Evolutionary conservation across 2,329 filamentous ascomycete species (phyloP).

Genomic region (Talaromyces sp.): DNA sequence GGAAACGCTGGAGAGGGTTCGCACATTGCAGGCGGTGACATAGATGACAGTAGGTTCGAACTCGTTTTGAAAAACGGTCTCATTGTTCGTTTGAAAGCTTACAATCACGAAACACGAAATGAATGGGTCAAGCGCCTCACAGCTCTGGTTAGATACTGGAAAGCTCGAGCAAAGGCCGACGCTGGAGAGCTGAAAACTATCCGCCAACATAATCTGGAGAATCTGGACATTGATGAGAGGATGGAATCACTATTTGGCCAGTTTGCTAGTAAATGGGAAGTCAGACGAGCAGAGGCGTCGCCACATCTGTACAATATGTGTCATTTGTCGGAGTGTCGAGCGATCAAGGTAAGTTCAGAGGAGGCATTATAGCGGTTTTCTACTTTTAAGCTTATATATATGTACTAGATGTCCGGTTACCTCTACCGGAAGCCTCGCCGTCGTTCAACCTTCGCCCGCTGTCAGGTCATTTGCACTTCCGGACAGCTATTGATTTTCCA

Average conservation of each 20-base stretch:
- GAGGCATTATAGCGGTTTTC: neutral
- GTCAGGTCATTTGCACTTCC: slow-evolving; percentile 55
- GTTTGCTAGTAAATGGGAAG: slow-evolving; percentile 64
- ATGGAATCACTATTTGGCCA: slow-evolving; percentile 61
- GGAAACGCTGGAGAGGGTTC: neutral
- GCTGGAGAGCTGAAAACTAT: slow-evolving; percentile 54
- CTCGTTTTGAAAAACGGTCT: slow-evolving; percentile 58
- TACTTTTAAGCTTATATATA: neutral
- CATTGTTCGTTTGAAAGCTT: slow-evolving; percentile 57
- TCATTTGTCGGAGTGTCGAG: slow-evolving; percentile 57
- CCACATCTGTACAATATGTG: slow-evolving; percentile 64
- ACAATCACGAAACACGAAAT: slow-evolving; percentile 52
- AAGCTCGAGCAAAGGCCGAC: slow-evolving; percentile 51
- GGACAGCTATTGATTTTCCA: slow-evolving; percentile 60
- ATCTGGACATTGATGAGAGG: slow-evolving; percentile 60
- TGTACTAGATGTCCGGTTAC: slow-evolving; percentile 50
- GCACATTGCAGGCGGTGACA: slow-evolving; percentile 36
- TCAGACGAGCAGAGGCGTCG: slow-evolving; percentile 58
- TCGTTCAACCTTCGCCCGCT: slow-evolving; percentile 57
- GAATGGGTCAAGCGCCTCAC: slow-evolving; percentile 59
- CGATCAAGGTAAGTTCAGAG: slow-evolving; percentile 44
- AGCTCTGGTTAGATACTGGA: slow-evolving; percentile 59
- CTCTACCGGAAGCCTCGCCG: slow-evolving; percentile 61
- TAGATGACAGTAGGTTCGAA: slow-evolving; percentile 57
- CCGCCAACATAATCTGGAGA: slow-evolving; percentile 53